Conservation (phyloP, 441 rosid genomes). For the Syzygium syzygioides region DNA sequence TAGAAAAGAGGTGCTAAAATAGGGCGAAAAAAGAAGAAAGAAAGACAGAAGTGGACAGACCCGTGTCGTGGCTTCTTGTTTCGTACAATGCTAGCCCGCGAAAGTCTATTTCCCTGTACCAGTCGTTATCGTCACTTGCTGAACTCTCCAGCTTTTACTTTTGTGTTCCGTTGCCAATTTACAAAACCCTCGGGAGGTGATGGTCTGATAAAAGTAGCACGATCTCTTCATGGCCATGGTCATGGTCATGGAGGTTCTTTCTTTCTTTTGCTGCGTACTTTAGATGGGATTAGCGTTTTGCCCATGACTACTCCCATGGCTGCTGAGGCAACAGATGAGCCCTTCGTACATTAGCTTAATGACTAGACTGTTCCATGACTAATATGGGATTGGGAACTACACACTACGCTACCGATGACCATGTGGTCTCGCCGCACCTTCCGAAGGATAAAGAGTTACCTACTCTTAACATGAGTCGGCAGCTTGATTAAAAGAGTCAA, state of each 20-base stretch:
- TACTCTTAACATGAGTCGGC: not conserved
- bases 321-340: not conserved
- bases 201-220: not conserved
- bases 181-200: not conserved
- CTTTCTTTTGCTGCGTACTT: not conserved
- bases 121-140: not conserved
- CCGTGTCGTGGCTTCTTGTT: not conserved
- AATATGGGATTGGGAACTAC: not conserved
- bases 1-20: too few relatives aligned
- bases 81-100: not conserved
- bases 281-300: not conserved
- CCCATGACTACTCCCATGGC: not conserved
- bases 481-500: not conserved
- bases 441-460: not conserved
- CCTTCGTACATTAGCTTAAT: not conserved
- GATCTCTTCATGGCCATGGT: not conserved
- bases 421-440: not conserved
- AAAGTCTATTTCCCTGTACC: not conserved
- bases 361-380: not conserved
- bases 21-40: too few relatives aligned
- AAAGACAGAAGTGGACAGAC: not conserved
- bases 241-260: not conserved
- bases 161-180: not conserved
- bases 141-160: not conserved
- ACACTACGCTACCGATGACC: not conserved